These are phyloP conservation scores for Endotrypanum monterogeii DNA, from an alignment of 208 protist species.

Conservation along the genomic window DNA sequence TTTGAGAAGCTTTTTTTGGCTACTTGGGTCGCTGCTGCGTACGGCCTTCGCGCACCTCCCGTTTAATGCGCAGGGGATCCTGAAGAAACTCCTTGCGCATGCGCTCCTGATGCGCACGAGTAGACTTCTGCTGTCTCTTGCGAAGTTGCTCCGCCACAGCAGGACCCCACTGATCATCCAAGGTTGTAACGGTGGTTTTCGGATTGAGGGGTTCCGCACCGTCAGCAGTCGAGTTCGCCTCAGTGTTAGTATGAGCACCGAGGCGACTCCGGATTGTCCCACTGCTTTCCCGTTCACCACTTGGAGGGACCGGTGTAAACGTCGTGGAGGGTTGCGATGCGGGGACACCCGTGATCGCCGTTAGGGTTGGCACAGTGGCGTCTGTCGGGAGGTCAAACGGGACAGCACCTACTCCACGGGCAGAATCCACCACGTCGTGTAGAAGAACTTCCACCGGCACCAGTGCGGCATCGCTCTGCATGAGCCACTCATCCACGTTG, in stretches of 20 bases:
- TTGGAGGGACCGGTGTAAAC: slow-evolving; percentile 5
- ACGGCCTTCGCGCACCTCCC: slow-evolving; percentile 23
- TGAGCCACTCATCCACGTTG: slow-evolving; percentile 35
- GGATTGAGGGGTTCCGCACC: neutral
- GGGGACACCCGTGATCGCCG: neutral
- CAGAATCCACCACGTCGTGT: slow-evolving; percentile 42
- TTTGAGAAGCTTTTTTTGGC: neutral
- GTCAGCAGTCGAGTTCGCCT: neutral
- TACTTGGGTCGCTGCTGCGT: slow-evolving; percentile 13
- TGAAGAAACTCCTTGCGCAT: slow-evolving; percentile 62
- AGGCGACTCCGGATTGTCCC: neutral
- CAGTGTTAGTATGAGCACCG: neutral
- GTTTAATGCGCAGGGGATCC: slow-evolving; percentile 73
- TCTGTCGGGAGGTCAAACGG: slow-evolving; percentile 17
- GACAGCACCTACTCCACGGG: slow-evolving; percentile 13
- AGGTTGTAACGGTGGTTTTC: neutral
- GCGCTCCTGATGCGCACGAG: slow-evolving; percentile 49
- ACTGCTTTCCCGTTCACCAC: neutral
- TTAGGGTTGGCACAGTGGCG: too few relatives aligned
- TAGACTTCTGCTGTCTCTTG: slow-evolving; percentile 77
- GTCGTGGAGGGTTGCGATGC: neutral
- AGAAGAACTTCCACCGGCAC: slow-evolving; percentile 38
- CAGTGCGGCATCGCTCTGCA: slow-evolving; percentile 13
- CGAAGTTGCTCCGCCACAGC: slow-evolving; percentile 56
- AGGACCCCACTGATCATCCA: slow-evolving; percentile 58